Base-by-base conservation (phyloP, 1,139 yeast genomes). In the Pichia sp. region DNA sequence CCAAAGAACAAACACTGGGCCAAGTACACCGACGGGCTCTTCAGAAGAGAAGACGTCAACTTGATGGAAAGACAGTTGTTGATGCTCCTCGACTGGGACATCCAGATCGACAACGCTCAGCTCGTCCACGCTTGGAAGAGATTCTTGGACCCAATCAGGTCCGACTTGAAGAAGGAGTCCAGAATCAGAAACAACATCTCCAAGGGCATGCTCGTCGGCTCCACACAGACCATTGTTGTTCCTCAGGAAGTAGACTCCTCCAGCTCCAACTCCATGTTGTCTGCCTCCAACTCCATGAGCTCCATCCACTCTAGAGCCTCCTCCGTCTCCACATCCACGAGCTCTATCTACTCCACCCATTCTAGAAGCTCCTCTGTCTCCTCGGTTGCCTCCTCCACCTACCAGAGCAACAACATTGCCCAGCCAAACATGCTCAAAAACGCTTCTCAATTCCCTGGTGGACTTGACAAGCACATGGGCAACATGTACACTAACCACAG, bases 1-100 rank as follows among this genome's bases (percentile, higher is more conserved):
- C 90, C 92, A 57, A 82, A 85, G 65, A 87, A 86, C 70, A 74
- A 75, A 61, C 90, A 86, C 70, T 87, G 95, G 95, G 84, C 90
- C 43, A 78, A 77, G 61, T 84, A 85, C 70, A 84, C 92, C 19
- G 90, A 86, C 63, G 90, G 88, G 1, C 74, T 86, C 47, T 86
- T 87, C 70, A 73, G 76, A 51, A 72, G 77, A 54, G 82, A 82
- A 60, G 95, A 87, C 67, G 82, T 87, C 61, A 86, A 86, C 69
- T 74, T 86, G 57, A 87, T 87, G 90, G 95, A 87, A 71, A 80
- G 90, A 69, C 93, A 87, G 69, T 73, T 87, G 59, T 73, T 85
- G 56, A 82, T 77, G 64, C 74, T 86, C 55, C 73, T 87, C 65
- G 79, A 85, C 70, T 87, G 92, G 90, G 86, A 87, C 67, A 72